Base-by-base conservation (phyloP, 495 filamentous ascomycete species). In the Tetracladium setigerum region DNA sequence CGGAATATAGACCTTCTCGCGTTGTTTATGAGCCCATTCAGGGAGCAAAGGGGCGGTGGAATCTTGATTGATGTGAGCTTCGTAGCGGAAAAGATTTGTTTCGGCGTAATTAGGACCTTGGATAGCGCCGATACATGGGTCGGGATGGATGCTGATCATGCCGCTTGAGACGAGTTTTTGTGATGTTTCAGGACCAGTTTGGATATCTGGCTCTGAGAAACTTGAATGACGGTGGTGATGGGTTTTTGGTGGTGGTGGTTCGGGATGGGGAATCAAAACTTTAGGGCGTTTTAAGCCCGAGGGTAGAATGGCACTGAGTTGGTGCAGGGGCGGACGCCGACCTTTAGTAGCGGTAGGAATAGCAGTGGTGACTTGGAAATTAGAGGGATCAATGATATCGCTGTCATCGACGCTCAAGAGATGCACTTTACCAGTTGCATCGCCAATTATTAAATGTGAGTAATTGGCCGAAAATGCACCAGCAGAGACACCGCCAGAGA, bases 391-490 rank as follows among this genome's bases (percentile, higher is more conserved):
- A 24, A 40, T 36, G 19, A 41, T 27, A 27, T 56, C 50, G 6
- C 10, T 32, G 27, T 50, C 50, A 39, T 74, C 60, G n/a, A 69
- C 18, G 0, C 76, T 77, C 0, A 95, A 62, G 0, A 92, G 57
- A 48, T 84, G 83, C 7, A 95, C 67, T 0, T 79, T 78, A 18
- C 87, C 88, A 27, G 77, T 81, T 10, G 79, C 79, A 61, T 89
- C 87, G 18, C 89, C 88, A 30, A 95, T 66, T 0, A 92, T 64
- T 1, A 95, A 67, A 41, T 79, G 80, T 0, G 77, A 73, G 34
- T 72, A 77, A 58, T 95, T 87, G 0, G 79, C 73, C 0, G 81
- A 87, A 48, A 91, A 90, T 2, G 81, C 73, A 9, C 86, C 89
- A 38, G 64, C 74, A 35, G 79, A 78, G 36, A 86, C 67, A 0